Base-by-base conservation (phyloP, 2,329 filamentous ascomycete genomes). In the Phyllosticta paracitricarpa region DNA sequence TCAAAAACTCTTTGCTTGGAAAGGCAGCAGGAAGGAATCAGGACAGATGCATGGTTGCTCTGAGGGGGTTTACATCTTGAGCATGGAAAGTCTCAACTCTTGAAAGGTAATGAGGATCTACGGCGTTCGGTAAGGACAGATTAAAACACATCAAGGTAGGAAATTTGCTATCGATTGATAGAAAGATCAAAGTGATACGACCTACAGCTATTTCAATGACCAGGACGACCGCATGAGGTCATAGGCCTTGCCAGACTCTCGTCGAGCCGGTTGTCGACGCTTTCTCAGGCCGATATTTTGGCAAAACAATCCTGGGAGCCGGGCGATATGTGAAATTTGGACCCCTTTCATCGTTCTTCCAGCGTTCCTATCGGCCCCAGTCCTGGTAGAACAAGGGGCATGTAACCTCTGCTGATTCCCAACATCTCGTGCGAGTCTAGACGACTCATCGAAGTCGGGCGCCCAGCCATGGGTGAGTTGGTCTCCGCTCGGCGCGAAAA, bases 361-460 rank as follows among this genome's bases (percentile, higher is more conserved):
- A 22, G 19, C 19, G 19, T 1, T 22, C 19, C 19, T 2, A 22
- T 22, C 28, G 2, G 28, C 28, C 28, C 51, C 51, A 30, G n/a
- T 35, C 35, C 4, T 51, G 12, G 10, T 10, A 40, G 35, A 5
- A 9, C 35, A 53, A 24, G 14, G 51, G 12, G 48, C 4, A 77
- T 84, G 83, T 88, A 79, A 85, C 84, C 85, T 79, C 84, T 81
- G 82, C 85, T 88, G 85, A 88, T 88, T 88, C 85, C 85, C 80
- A 81, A 78, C 76, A 80, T 81, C 77, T 87, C 84, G 80, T 75
- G 75, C 80, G 78, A 76, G 79, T 82, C 81, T 75, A 75, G 83
- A 85, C 76, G 82, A 82, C 79, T 70, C 78, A 81, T 85, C 83
- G 82, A 85, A 81, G 76, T 77, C 82, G 81, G 85, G 85, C 83